Evolutionary conservation across 768 basidiomycete species (phyloP).

Genomic region (Suillus placidus): DNA sequence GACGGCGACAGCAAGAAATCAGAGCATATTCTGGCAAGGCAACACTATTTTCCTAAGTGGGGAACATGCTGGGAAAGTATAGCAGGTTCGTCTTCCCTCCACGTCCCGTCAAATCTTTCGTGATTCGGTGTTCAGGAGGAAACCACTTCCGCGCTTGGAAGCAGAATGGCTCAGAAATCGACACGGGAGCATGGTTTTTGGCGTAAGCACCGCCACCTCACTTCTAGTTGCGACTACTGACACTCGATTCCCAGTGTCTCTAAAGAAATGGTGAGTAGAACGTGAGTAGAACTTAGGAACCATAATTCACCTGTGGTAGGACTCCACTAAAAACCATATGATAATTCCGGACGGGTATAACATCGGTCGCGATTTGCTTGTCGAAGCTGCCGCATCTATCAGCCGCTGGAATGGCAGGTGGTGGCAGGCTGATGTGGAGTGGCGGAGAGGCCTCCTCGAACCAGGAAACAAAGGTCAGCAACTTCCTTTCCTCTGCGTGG

Average conservation of each 20-base stretch:
- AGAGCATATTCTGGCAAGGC: slow-evolving; percentile 75
- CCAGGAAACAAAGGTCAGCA: slow-evolving; percentile 68
- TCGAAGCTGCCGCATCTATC: slow-evolving; percentile 63
- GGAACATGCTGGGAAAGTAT: slow-evolving; percentile 91
- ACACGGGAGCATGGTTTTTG: slow-evolving; percentile 84
- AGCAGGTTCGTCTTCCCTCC: slow-evolving; percentile 44
- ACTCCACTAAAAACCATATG: slow-evolving; percentile 67
- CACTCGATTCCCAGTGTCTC: slow-evolving; percentile 53
- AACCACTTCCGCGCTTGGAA: slow-evolving; percentile 90
- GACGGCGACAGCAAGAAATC: slow-evolving; percentile 74
- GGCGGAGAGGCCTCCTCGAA: slow-evolving; percentile 68
- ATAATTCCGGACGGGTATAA: slow-evolving; percentile 84
- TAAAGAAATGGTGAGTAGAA: slow-evolving; percentile 58
- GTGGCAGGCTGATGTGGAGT: slow-evolving; percentile 82
- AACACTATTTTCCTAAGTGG: slow-evolving; percentile 75
- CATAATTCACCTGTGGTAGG: slow-evolving; percentile 28
- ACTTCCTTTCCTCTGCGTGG: neutral
- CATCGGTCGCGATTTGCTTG: slow-evolving; percentile 77
- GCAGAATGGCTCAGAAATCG: slow-evolving; percentile 75
- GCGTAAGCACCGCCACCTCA: slow-evolving; percentile 49
- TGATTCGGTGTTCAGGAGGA: slow-evolving; percentile 52
- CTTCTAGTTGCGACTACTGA: slow-evolving; percentile 5
- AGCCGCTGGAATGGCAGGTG: slow-evolving; percentile 62
- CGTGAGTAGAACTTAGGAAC: neutral
- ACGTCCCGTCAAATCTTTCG: slow-evolving; percentile 5